These are phyloP conservation scores for Cladophialophora bantiana DNA, from an alignment of 2,329 filamentous ascomycete genomes.

Conservation along the genomic window DNA sequence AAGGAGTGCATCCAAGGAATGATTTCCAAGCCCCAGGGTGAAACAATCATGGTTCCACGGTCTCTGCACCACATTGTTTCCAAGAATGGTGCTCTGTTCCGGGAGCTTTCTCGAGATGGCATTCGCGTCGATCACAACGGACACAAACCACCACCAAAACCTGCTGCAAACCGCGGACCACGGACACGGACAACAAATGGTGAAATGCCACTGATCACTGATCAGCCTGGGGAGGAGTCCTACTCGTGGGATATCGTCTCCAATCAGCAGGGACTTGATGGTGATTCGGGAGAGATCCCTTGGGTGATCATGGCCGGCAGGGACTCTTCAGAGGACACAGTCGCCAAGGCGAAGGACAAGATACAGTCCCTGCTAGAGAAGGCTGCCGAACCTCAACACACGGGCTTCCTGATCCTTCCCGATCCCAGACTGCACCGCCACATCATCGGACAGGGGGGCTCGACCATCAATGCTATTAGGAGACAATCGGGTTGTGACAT, in stretches of 20 bases:
- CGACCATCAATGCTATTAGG: conserved; percentile 90
- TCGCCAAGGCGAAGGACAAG: conserved; percentile 79
- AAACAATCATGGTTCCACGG: conserved; percentile 83
- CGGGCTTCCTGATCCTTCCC: conserved; percentile 86
- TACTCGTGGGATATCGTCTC: conserved; percentile 83
- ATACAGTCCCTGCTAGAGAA: conserved; percentile 75
- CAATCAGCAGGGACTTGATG: conserved; percentile 35
- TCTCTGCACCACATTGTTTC: conserved; percentile 82
- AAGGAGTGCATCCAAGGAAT: conserved; percentile 82
- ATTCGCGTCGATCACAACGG: conserved; percentile 93
- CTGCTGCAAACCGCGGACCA: conserved; percentile 57
- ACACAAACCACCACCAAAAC: conserved; percentile 75
- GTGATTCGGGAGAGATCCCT: conserved; percentile 59
- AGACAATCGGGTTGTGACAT: conserved; percentile 93
- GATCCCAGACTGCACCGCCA: conserved; percentile 89
- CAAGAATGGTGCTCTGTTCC: conserved; percentile 93
- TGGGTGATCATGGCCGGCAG: conserved; percentile 82
- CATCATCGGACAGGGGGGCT: conserved; percentile 87
- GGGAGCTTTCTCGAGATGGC: conserved; percentile 82
- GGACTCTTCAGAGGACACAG: conserved; percentile 67
- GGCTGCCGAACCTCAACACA: conserved; percentile 60
- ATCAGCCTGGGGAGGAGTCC: conserved; percentile 71
- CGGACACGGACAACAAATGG: conserved; percentile 60
- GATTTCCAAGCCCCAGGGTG: conserved; percentile 84
- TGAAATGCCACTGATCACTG: conserved; percentile 84